Conservation (phyloP, 1,139 yeast species). For the Lodderomyces oxycetoniae region DNA sequence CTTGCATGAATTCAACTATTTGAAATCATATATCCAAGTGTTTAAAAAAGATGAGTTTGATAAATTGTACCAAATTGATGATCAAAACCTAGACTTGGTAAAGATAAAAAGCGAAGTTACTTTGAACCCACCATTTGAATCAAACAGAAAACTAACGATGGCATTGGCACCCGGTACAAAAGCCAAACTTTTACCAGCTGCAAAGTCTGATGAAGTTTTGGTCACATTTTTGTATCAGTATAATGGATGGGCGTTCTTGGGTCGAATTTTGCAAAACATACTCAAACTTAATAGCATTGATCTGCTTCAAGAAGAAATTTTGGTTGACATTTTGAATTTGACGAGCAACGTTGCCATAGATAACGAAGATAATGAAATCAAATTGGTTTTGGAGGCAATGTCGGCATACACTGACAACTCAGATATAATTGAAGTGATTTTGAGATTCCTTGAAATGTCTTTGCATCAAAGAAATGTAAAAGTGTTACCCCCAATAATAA, state of each 20-base stretch:
- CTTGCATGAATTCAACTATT: slow-evolving; percentile 51
- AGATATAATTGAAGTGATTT: slow-evolving; percentile 65
- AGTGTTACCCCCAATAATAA: slow-evolving; percentile 44
- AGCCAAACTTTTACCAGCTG: slow-evolving; percentile 61
- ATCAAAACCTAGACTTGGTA: slow-evolving; percentile 49
- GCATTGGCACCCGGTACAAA: slow-evolving; percentile 51
- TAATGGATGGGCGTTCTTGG: slow-evolving; percentile 85
- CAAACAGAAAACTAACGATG: slow-evolving; percentile 40
- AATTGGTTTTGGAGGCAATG: slow-evolving; percentile 48
- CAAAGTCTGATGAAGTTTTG: slow-evolving; percentile 40
- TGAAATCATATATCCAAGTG: slow-evolving; percentile 56
- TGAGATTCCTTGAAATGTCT: slow-evolving; percentile 65
- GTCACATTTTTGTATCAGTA: slow-evolving; percentile 69
- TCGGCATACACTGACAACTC: slow-evolving; percentile 58
- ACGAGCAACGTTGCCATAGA: slow-evolving; percentile 46
- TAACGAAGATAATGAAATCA: slow-evolving; percentile 37
- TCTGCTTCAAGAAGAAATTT: slow-evolving; percentile 31
- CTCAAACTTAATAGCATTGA: slow-evolving; percentile 38
- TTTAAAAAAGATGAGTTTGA: slow-evolving; percentile 36
- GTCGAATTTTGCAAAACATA: slow-evolving; percentile 67
- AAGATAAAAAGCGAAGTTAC: slow-evolving; percentile 37
- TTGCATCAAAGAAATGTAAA: slow-evolving; percentile 50
- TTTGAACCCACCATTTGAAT: slow-evolving; percentile 49
- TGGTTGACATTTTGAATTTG: slow-evolving; percentile 49
- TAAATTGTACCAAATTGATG: slow-evolving; percentile 43